Evolutionary conservation across 2,329 filamentous ascomycete genomes (phyloP).

Genomic region (Colletotrichum echinochloae): DNA sequence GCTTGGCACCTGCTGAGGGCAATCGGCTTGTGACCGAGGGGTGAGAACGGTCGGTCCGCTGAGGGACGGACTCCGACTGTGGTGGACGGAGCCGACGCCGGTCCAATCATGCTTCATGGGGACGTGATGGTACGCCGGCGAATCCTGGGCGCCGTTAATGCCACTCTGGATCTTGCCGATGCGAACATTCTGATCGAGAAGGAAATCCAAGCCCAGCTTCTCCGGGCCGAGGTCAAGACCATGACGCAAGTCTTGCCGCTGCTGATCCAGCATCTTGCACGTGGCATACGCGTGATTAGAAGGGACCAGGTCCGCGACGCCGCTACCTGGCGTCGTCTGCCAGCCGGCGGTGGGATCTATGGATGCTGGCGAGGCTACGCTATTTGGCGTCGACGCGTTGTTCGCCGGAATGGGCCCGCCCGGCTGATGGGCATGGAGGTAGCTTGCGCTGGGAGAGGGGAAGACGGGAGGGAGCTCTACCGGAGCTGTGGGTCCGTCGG

Average conservation of each 20-base stretch:
- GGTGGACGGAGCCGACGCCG: conserved; percentile 61
- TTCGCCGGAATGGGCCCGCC: conserved; percentile 47
- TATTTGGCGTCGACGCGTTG: conserved; percentile 55
- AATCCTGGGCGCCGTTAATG: conserved; percentile 61
- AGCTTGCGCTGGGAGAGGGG: conserved; percentile 47
- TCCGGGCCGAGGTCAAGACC: conserved; percentile 73
- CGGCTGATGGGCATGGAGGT: conserved; percentile 37
- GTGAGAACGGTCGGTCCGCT: conserved; percentile 29
- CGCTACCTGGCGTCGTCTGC: conserved; percentile 30
- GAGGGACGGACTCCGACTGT: conserved; percentile 72
- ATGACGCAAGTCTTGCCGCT: conserved; percentile 63
- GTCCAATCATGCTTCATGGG: conserved; percentile 66
- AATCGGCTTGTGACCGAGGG: conserved; percentile 26
- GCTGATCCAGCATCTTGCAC: conserved; percentile 56
- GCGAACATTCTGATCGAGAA: conserved; percentile 72
- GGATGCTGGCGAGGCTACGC: conserved; percentile 52
- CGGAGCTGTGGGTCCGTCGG: conserved; percentile 40
- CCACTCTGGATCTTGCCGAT: conserved; percentile 65
- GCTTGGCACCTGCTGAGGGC: conserved; percentile 2
- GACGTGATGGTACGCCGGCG: conserved; percentile 56
- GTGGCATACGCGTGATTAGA: conserved; percentile 44
- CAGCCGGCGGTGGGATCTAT: conserved; percentile 42
- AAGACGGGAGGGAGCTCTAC: conserved; percentile 46
- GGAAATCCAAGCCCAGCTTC: conserved; percentile 78
- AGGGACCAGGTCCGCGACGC: conserved; percentile 41